phyloP scores from a whole-genome alignment of 805 yeast species.

The Starmerella khaoyaiensis region DNA sequence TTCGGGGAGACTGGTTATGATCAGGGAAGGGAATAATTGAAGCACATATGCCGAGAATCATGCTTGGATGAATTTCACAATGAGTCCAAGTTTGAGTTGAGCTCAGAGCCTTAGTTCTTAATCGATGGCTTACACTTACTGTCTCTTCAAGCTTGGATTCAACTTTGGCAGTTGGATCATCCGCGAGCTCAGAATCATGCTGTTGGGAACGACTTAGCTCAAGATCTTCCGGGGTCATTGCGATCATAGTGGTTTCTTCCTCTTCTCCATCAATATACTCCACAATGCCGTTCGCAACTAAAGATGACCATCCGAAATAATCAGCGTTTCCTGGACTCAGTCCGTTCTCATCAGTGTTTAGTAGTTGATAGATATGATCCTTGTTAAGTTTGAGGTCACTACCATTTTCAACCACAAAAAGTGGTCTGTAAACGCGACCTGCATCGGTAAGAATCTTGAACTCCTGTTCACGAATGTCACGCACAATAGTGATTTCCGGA shows the following conservation, averaged over 20 bases:
- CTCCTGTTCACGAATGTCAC: conserved; percentile 94
- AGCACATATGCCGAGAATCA: conserved; percentile 98
- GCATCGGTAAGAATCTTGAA: conserved; percentile 95
- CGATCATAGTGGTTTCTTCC: conserved; percentile 96
- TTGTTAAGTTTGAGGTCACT: conserved; percentile 76
- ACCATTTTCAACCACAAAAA: conserved; percentile 80
- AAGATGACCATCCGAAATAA: conserved; percentile 67
- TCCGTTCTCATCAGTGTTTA: conserved; percentile 39
- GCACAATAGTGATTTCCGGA: conserved; percentile 90
- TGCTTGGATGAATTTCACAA: conserved; percentile 97
- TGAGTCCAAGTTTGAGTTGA: conserved; percentile 83
- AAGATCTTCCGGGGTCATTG: conserved; percentile 96
- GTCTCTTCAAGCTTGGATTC: neutral
- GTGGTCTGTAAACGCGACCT: conserved; percentile 94
- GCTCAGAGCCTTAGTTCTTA: conserved; percentile 51
- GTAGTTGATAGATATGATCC: conserved; percentile 63
- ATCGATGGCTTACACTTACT: conserved; percentile 70
- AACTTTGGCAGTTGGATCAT: conserved; percentile 3
- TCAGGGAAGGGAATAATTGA: conserved; percentile 99
- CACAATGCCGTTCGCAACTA: conserved; percentile 74
- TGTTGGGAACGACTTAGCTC: conserved; percentile 43
- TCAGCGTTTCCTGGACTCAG: conserved; percentile 39
- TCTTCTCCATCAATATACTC: conserved; percentile 98
- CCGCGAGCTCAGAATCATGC: conserved; percentile 9
- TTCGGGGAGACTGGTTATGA: conserved; percentile 98